These are phyloP conservation scores for Talaromyces piceae DNA, from an alignment of 2,329 filamentous ascomycete species.

Conservation along the genomic window DNA sequence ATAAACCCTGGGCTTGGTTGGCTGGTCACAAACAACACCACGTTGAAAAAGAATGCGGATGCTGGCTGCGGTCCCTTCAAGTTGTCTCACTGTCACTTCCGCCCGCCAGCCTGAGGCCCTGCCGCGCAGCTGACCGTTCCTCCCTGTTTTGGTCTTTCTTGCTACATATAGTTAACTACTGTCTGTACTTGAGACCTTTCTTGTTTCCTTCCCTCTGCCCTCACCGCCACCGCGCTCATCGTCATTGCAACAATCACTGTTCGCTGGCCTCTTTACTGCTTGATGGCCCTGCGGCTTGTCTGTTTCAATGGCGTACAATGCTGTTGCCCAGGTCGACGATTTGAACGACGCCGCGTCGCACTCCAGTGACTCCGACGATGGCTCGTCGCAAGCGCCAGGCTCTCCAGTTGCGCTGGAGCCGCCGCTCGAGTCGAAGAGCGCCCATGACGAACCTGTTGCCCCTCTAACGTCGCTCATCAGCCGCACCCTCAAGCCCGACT, in stretches of 20 bases:
- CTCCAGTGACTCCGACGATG: conserved; percentile 27
- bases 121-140: neutral
- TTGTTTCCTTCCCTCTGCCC: neutral
- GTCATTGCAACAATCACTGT: neutral
- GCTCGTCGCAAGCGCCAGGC: conserved; percentile 1
- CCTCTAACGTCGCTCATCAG: neutral
- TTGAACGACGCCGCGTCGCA: conserved; percentile 20
- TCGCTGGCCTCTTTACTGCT: neutral
- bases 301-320: conserved; percentile 36
- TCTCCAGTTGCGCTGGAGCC: neutral
- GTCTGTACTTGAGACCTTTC: neutral
- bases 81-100: neutral
- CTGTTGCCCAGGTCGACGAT: conserved; percentile 34
- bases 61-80: neutral
- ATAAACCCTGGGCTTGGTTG: neutral
- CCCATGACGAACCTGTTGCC: neutral
- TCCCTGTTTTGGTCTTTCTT: neutral
- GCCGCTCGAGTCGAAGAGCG: neutral
- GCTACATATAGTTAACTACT: no score
- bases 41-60: neutral
- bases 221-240: neutral
- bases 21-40: neutral
- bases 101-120: neutral
- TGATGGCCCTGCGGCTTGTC: conserved; percentile 6
- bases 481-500: conserved; percentile 4